These are phyloP conservation scores for Phytophthora tubulina DNA, from an alignment of 352 stramenopile species.

Conservation along the genomic window DNA sequence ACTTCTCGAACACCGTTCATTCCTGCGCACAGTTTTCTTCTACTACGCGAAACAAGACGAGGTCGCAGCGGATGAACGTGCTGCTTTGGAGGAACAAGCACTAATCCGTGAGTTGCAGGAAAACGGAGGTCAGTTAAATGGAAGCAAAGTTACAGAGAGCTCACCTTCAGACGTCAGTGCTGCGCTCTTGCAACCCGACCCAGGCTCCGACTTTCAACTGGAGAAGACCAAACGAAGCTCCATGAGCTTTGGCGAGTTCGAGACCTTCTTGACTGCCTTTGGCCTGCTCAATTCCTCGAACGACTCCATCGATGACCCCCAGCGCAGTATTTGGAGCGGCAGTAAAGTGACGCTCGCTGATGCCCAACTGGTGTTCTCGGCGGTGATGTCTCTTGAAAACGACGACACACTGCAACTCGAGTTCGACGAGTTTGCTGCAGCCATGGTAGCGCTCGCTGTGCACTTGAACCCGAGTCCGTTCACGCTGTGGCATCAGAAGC, in stretches of 20 bases:
- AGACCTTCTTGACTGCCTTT: constrained; percentile 49
- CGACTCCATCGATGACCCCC: neutral
- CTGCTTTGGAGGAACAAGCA: constrained; percentile 27
- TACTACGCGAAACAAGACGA: constrained; percentile 61
- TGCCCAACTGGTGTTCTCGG: constrained; percentile 52
- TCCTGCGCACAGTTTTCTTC: constrained; percentile 65
- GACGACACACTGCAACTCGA: constrained; percentile 62
- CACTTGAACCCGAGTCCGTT: constrained; percentile 62
- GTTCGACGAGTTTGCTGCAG: constrained; percentile 68
- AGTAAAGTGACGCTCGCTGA: constrained; percentile 31
- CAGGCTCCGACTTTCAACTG: constrained; percentile 45
- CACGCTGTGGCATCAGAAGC: constrained; percentile 59
- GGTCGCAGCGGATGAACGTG: constrained; percentile 32
- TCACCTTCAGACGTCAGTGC: neutral
- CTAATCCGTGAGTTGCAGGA: constrained; percentile 26
- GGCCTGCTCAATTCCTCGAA: constrained; percentile 27
- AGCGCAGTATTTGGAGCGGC: neutral
- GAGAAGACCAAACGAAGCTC: constrained; percentile 66
- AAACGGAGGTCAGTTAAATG: constrained; percentile 5
- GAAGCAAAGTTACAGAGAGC: constrained; percentile 10
- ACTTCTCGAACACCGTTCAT: constrained; percentile 66
- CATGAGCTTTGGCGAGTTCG: constrained; percentile 64
- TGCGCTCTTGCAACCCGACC: constrained; percentile 12
- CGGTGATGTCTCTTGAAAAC: constrained; percentile 64
- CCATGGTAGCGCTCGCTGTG: constrained; percentile 57